Conservation (phyloP, 2,329 filamentous ascomycete genomes). For the Penicillium rolfsii region DNA sequence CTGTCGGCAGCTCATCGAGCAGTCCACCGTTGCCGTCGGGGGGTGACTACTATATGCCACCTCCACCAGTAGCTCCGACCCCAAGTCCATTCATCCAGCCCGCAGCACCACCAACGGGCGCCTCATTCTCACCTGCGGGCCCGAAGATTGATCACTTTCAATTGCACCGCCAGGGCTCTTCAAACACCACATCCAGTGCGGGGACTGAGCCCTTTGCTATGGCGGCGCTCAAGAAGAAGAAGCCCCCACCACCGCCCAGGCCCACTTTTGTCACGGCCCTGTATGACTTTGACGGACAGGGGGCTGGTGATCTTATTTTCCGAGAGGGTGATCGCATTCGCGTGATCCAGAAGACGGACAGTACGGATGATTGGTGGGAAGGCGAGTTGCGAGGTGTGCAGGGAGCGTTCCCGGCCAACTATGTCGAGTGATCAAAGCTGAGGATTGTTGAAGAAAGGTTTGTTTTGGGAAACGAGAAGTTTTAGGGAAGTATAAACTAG, state of each 20-base stretch:
- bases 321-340: slow-evolving; percentile 76
- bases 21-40: slow-evolving; percentile 22
- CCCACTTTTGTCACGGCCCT: slow-evolving; percentile 70
- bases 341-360: slow-evolving; percentile 76
- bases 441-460: background rate
- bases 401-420: slow-evolving; percentile 83
- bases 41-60: slow-evolving; percentile 21
- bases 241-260: slow-evolving; percentile 69
- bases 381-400: slow-evolving; percentile 70
- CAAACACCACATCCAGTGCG: slow-evolving; percentile 46
- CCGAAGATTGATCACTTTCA: slow-evolving; percentile 35
- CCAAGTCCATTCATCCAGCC: slow-evolving; percentile 15
- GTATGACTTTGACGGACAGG: slow-evolving; percentile 74
- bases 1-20: slow-evolving; percentile 21
- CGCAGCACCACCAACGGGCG: slow-evolving; percentile 10
- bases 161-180: slow-evolving; percentile 36
- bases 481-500: background rate
- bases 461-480: background rate
- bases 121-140: slow-evolving; percentile 37
- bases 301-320: slow-evolving; percentile 71
- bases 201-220: slow-evolving; percentile 35
- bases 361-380: slow-evolving; percentile 86
- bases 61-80: slow-evolving; percentile 13
- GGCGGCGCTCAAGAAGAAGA: slow-evolving; percentile 68
- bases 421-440: slow-evolving; percentile 56